Percentiles rank a stretch among this genome's conserved stretches.
Conservation (phyloP, 164 flowering plant species). For the Buxus sempervirens region DNA sequence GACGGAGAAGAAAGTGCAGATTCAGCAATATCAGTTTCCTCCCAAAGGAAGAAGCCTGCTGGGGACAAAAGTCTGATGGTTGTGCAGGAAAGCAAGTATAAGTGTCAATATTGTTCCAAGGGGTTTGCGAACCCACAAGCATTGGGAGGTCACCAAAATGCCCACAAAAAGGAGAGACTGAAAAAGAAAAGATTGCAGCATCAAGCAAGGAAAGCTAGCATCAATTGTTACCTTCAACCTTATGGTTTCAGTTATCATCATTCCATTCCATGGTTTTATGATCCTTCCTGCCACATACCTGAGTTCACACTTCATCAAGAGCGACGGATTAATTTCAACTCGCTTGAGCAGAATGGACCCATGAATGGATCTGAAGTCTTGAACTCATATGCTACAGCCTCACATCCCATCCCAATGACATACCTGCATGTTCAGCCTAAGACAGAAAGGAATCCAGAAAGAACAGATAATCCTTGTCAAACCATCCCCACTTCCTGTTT, state of each 20-base stretch:
- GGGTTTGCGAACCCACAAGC: constrained; percentile 89
- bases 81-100: constrained; percentile 43
- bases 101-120: constrained; percentile 79
- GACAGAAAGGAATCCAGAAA: constrained; percentile 23
- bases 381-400: constrained; percentile 20
- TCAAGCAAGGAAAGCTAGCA: constrained; percentile 71
- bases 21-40: constrained; percentile 40
- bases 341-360: constrained; percentile 29
- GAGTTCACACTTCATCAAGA: constrained; percentile 41
- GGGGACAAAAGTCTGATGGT: constrained; percentile 17
- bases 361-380: constrained; percentile 18
- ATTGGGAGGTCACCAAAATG: constrained; percentile 97
- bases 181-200: constrained; percentile 79
- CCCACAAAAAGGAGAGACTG: constrained; percentile 91
- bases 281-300: constrained; percentile 28
- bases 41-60: constrained; percentile 15
- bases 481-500: constrained; percentile 27
- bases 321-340: constrained; percentile 55
- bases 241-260: constrained; percentile 20
- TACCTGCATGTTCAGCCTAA: constrained; percentile 28
- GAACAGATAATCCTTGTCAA: constrained; percentile 16
- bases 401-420: constrained; percentile 28
- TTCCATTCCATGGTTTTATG: constrained; percentile 35
- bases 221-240: constrained; percentile 63
- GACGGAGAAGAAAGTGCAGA: constrained; percentile 60